These are phyloP conservation scores for Loxodes magnus DNA, from an alignment of 73 alveolate genomes.

Conservation along the genomic window DNA sequence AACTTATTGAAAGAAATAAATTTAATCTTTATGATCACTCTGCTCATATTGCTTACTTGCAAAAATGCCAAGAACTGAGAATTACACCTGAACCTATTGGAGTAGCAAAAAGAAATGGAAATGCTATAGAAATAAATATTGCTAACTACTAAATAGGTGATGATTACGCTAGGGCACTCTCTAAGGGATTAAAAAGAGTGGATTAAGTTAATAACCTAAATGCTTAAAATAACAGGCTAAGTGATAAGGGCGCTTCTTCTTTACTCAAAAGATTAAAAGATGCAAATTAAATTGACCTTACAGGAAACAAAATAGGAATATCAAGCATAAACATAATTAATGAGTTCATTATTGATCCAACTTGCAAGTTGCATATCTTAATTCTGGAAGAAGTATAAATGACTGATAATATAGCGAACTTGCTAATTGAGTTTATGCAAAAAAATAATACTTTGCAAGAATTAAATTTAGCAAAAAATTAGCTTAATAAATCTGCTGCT, in stretches of 20 bases:
- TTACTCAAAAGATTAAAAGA: not conserved
- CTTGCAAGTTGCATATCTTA: conserved; percentile 12
- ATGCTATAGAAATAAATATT: not conserved
- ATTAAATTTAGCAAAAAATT: not conserved
- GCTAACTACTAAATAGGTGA: conserved; percentile 10
- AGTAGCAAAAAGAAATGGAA: conserved; percentile 6
- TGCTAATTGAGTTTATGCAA: conserved; percentile 25
- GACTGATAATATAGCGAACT: conserved; percentile 46
- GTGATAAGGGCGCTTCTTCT: not conserved
- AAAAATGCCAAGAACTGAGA: not conserved
- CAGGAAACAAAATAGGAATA: conserved; percentile 5
- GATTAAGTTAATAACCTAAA: not conserved
- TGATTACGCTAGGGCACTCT: conserved; percentile 5
- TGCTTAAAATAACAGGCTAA: not conserved
- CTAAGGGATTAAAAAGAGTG: conserved; percentile 1
- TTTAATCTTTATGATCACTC: conserved; percentile 3
- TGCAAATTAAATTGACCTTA: not conserved
- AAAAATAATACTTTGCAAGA: not conserved
- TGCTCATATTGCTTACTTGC: conserved; percentile 7
- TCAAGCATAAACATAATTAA: not conserved
- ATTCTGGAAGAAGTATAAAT: conserved; percentile 50
- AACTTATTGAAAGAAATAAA: no score
- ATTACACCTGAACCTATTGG: conserved; percentile 7
- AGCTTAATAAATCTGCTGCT: not conserved
- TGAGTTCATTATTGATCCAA: not conserved